phyloP scores from a whole-genome alignment of 192 early-diverging fungal species.

The Anaeromyces robustus region DNA sequence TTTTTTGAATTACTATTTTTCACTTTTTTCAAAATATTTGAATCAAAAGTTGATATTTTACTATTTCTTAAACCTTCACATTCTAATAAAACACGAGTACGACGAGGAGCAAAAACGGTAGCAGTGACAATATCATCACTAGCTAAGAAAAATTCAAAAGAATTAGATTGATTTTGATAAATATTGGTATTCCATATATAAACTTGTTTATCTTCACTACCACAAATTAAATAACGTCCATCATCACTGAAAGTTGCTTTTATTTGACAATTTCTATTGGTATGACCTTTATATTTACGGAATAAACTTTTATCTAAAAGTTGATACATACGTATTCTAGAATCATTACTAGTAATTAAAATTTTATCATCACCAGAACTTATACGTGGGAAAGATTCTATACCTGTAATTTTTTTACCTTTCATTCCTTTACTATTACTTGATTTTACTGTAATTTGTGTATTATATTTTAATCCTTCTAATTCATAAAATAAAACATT shows the following conservation, averaged over 20 bases:
- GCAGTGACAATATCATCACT: background rate
- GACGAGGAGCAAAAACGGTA: background rate
- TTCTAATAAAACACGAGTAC: background rate
- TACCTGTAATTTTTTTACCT: conserved; percentile 4
- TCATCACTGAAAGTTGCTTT: background rate
- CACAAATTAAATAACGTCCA: background rate
- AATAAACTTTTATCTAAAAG: background rate
- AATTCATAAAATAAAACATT: conserved; percentile 3
- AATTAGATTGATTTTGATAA: background rate
- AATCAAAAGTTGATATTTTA: background rate
- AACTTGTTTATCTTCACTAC: conserved; percentile 1
- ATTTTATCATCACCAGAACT: conserved; percentile 3
- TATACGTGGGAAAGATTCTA: background rate
- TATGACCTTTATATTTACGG: conserved; percentile 1
- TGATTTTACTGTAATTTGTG: background rate
- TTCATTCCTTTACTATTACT: background rate
- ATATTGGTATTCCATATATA: conserved; percentile 1
- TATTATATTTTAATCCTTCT: conserved; percentile 1
- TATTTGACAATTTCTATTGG: background rate
- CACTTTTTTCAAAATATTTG: background rate
- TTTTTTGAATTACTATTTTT: background rate
- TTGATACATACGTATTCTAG: background rate
- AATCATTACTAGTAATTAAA: conserved; percentile 1
- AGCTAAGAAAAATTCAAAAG: background rate
- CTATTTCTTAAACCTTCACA: background rate